Conservation (phyloP, 2,329 filamentous ascomycete species). For the Claviceps quebecensis region DNA sequence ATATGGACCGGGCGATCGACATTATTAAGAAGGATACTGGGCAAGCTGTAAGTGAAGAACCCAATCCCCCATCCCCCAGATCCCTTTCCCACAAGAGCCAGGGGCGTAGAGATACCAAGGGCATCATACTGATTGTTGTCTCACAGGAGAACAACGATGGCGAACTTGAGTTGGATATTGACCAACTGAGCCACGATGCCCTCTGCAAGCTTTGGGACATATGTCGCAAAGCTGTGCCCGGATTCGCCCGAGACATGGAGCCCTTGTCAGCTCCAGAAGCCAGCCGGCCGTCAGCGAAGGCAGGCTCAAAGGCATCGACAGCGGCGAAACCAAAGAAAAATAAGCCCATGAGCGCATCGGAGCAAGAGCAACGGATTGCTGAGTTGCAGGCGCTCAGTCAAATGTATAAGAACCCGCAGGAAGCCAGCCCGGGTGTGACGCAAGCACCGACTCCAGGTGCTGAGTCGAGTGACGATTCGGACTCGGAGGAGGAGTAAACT, state of each 20-base stretch:
- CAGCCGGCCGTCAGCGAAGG: conserved; percentile 16
- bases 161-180: conserved; percentile 46
- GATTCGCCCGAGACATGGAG: conserved; percentile 23
- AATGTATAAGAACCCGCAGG: conserved; percentile 23
- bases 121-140: not conserved
- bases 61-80: too few relatives aligned
- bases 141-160: conserved; percentile 42
- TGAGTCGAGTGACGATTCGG: conserved; percentile 30
- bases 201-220: conserved; percentile 36
- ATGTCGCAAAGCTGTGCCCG: conserved; percentile 28
- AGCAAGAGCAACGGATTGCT: conserved; percentile 53
- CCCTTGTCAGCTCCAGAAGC: conserved; percentile 18
- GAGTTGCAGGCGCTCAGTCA: conserved; percentile 41
- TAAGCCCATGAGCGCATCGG: conserved; percentile 59
- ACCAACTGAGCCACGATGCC: conserved; percentile 41
- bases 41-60: conserved; percentile 46
- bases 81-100: too few relatives aligned
- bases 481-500: conserved; percentile 31
- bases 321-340: conserved; percentile 51
- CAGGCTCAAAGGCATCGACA: conserved; percentile 7
- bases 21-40: conserved; percentile 82
- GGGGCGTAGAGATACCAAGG: not conserved
- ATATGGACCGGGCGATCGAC: conserved; percentile 67
- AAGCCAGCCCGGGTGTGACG: conserved; percentile 13
- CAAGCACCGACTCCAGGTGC: conserved; percentile 17